A percentile compares a stretch with the other conserved stretches of the same genome.
Evolutionary conservation across 2,329 filamentous ascomycete species (phyloP).

Genomic region (Nigrospora oryzae): DNA sequence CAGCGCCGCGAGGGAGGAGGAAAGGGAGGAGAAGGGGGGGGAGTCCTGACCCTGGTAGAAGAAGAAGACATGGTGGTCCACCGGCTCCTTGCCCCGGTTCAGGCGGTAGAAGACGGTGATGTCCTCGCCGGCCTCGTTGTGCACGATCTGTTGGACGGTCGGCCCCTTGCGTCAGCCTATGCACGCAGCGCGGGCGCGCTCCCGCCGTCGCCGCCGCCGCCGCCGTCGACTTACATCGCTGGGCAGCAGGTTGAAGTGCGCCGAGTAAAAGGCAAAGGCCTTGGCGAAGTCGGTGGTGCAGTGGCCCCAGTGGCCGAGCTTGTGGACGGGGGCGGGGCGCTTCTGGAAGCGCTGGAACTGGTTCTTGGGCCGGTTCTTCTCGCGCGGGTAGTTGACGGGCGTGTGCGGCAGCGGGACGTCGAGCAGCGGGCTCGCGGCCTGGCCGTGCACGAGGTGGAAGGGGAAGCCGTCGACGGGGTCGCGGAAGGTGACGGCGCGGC

Average conservation of each 20-base stretch:
- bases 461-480: slow-evolving; percentile 47
- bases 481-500: slow-evolving; percentile 41
- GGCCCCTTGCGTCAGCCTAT: too few relatives aligned
- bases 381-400: slow-evolving; percentile 36
- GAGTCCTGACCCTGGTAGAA: slow-evolving; percentile 27
- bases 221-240: slow-evolving; percentile 35
- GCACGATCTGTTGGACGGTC: slow-evolving; percentile 21
- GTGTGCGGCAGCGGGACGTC: slow-evolving; percentile 29
- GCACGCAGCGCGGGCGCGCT: too few relatives aligned
- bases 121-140: slow-evolving; percentile 26
- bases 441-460: slow-evolving; percentile 49
- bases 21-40: background rate
- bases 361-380: slow-evolving; percentile 39
- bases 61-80: slow-evolving; percentile 45
- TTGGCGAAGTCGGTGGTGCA: slow-evolving; percentile 42
- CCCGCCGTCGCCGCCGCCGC: too few relatives aligned
- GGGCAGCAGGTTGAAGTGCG: slow-evolving; percentile 41
- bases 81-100: slow-evolving; percentile 30
- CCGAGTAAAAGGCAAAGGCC: slow-evolving; percentile 38
- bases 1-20: background rate
- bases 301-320: slow-evolving; percentile 46
- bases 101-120: slow-evolving; percentile 37
- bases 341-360: slow-evolving; percentile 43
- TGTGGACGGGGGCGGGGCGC: slow-evolving; percentile 38
- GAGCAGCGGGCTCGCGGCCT: slow-evolving; percentile 28